phyloP scores from a whole-genome alignment of 2,329 filamentous ascomycete genomes.

The Hymenoscyphus salicellus region DNA sequence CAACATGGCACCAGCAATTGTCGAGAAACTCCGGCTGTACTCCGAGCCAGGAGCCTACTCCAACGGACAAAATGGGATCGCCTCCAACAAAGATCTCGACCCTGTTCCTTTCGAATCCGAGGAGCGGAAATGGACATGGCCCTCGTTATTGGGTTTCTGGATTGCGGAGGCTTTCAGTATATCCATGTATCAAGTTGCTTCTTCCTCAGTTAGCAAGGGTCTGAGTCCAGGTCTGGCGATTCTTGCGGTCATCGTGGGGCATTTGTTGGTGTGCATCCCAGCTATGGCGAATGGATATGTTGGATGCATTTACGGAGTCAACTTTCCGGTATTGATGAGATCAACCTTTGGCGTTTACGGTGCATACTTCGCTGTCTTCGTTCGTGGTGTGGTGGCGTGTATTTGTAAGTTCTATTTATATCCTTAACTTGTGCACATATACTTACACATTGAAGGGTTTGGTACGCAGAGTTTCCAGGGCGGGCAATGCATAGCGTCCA shows the following conservation, averaged over 20 bases:
- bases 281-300: slow-evolving; percentile 46
- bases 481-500: slow-evolving; percentile 38
- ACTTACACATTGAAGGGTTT: slow-evolving; percentile 19
- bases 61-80: slow-evolving; percentile 15
- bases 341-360: slow-evolving; percentile 45
- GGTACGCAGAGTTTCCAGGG: slow-evolving; percentile 27
- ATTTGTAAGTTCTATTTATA: slow-evolving; percentile 22
- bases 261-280: slow-evolving; percentile 54
- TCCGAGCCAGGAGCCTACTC: slow-evolving; percentile 22
- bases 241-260: slow-evolving; percentile 51
- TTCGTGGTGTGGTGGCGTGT: slow-evolving; percentile 35
- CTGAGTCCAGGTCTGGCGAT: slow-evolving; percentile 28
- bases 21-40: slow-evolving; percentile 21
- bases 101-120: slow-evolving; percentile 28
- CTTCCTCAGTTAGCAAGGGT: slow-evolving; percentile 28
- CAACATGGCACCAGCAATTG: slow-evolving; percentile 17
- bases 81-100: slow-evolving; percentile 27
- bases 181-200: slow-evolving; percentile 31
- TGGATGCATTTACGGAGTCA: slow-evolving; percentile 44
- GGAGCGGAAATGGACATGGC: slow-evolving; percentile 28
- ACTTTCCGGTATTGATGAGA: slow-evolving; percentile 45
- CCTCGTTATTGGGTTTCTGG: slow-evolving; percentile 30
- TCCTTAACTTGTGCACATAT: background rate
- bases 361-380: slow-evolving; percentile 39
- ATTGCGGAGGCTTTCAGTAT: slow-evolving; percentile 32